Evolutionary conservation across 371 early-diverging fungal genomes (phyloP), one percentile per base, ranked within the genome.

Genomic region (Agmasoma carcini): DNA sequence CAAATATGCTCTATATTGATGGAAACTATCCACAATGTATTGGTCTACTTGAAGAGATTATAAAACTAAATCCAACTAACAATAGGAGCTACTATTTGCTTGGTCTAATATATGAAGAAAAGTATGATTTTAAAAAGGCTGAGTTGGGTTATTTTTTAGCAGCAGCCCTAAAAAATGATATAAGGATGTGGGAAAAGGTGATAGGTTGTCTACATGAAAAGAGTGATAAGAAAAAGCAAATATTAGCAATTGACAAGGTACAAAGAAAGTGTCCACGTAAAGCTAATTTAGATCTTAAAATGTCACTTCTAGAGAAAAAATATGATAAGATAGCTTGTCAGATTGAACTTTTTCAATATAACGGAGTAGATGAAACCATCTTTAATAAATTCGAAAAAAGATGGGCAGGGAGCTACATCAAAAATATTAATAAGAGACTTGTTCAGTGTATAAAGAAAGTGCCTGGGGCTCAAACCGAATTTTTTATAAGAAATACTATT

Each of bases 91-190:
- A 67, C 55, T 68, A 69, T 55, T 47, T 70, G 29, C 78, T 90
- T 59, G 94, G 85, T 33, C 71, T 87, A 40, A 81, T 90, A 20
- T 85, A 87, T 61, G 87, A 89, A 60, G 88, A 90, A 61, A 62
- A 82, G 39, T 85, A 85, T 6, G 81, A 85, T 36, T 58, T 66
- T 12, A 77, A 77, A 15, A 83, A 83, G 62, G 81, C 88, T 0
- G 69, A 85, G 31, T 81, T 83, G 53, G 68, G 85, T 14, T 81
- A 82, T 54, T 78, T 88, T 66, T 80, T 90, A 29, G 87, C 90
- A 0, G 93, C 91, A 2, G 87, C 87, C 52, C 70, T 94, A 65
- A 79, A 80, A 12, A 80, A 81, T 17, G 85, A 90, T 61, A 74
- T 72, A 0, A 67, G 66, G 1, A 62, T 87, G 25, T 94, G 95